A percentile compares a stretch with the other conserved stretches of the same genome.
phyloP scores from a whole-genome alignment of 2,329 filamentous ascomycete genomes.

The Colletotrichum kahawae region DNA sequence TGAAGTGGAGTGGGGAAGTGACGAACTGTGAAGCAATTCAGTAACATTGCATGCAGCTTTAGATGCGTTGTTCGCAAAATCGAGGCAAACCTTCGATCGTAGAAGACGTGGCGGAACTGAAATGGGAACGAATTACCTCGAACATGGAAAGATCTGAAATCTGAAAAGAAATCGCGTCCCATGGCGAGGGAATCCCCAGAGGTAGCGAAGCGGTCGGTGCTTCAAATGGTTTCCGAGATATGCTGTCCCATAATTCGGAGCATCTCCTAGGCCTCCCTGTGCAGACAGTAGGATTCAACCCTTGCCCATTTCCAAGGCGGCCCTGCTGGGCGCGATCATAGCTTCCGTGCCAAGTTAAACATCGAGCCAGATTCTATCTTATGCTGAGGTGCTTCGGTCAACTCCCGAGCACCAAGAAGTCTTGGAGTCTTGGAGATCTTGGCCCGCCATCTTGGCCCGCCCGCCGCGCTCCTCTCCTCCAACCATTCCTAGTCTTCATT shows the following conservation, averaged over 20 bases:
- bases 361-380: neutral
- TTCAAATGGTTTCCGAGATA: neutral
- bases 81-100: no score
- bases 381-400: neutral
- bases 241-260: neutral
- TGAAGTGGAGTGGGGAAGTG: neutral
- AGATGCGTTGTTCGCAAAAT: no score
- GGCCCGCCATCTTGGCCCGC: neutral
- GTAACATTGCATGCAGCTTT: no score
- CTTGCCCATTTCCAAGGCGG: neutral
- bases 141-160: neutral
- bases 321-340: slow-evolving; percentile 9
- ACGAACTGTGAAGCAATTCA: neutral
- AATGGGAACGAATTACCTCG: neutral
- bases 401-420: slow-evolving; percentile 7
- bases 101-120: no score
- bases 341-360: neutral
- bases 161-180: fast-evolving
- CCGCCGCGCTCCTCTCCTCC: neutral
- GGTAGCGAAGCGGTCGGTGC: neutral
- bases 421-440: slow-evolving; percentile 9
- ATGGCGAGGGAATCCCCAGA: fast-evolving
- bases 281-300: neutral
- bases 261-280: neutral
- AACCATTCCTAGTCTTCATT: neutral